These are phyloP conservation scores for Fusarium sp. DNA, from an alignment of 2,329 filamentous ascomycete genomes.

Conservation along the genomic window DNA sequence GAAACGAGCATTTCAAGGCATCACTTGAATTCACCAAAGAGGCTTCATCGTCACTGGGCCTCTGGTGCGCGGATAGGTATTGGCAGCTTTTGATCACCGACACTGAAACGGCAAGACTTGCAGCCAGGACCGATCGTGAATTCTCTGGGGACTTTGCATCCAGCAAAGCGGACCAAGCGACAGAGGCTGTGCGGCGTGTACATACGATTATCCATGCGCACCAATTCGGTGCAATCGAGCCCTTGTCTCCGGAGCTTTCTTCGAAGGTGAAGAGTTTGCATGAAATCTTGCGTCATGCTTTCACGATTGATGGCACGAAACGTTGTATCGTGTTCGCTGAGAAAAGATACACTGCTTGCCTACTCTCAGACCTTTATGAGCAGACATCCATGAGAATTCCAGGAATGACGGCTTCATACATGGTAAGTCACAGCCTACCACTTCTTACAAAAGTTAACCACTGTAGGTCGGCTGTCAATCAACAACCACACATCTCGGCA, in stretches of 20 bases:
- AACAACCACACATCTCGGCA: constrained; percentile 65
- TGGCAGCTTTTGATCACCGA: constrained; percentile 81
- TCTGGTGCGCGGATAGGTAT: constrained; percentile 87
- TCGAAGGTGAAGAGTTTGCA: constrained; percentile 79
- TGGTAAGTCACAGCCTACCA: constrained; percentile 63
- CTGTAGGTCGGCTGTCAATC: constrained; percentile 51
- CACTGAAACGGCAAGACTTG: constrained; percentile 72
- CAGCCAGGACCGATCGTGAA: constrained; percentile 66
- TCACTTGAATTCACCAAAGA: constrained; percentile 72
- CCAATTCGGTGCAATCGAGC: constrained; percentile 57
- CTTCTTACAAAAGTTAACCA: constrained; percentile 5
- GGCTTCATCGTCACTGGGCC: constrained; percentile 77
- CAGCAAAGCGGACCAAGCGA: constrained; percentile 60
- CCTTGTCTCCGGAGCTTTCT: constrained; percentile 67
- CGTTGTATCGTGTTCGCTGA: constrained; percentile 90
- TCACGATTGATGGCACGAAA: constrained; percentile 67
- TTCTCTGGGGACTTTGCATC: constrained; percentile 37
- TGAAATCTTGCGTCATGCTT: constrained; percentile 73
- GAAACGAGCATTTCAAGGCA: constrained; percentile 64
- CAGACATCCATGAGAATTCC: constrained; percentile 68
- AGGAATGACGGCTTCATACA: constrained; percentile 71
- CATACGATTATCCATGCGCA: constrained; percentile 69
- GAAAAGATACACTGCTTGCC: constrained; percentile 80
- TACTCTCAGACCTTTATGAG: constrained; percentile 78
- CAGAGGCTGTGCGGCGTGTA: constrained; percentile 71